Percentiles rank a stretch among this genome's conserved stretches.
phyloP scores from a whole-genome alignment of 192 early-diverging fungal species.

The Blastocladiella britannica region DNA sequence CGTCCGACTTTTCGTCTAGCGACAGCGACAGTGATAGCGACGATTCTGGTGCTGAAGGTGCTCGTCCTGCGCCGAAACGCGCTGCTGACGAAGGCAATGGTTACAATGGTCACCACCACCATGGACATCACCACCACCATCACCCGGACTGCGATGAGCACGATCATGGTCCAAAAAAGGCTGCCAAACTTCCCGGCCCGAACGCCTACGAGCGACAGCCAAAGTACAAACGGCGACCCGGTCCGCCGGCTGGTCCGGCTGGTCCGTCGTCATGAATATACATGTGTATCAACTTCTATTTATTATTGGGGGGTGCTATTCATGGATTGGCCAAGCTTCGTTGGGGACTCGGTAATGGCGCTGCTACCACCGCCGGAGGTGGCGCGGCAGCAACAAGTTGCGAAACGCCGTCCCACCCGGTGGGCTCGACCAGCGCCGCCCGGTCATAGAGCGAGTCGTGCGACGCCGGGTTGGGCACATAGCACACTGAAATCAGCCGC shows the following conservation, averaged over 20 bases:
- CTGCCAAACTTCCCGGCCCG: constrained; percentile 9
- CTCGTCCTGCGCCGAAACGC: too few species aligned
- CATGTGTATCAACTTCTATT: too few species aligned
- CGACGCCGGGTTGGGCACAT: not conserved
- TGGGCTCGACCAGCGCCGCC: not conserved
- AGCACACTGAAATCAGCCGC: not conserved
- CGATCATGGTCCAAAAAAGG: too few species aligned
- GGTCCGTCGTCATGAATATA: too few species aligned
- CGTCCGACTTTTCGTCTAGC: constrained; percentile 3
- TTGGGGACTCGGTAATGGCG: too few species aligned
- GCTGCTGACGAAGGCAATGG: not conserved
- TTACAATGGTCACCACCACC: constrained; percentile 2
- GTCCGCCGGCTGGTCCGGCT: not conserved
- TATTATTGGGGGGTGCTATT: too few species aligned
- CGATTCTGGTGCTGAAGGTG: too few species aligned
- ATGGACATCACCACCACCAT: not conserved
- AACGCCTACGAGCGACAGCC: constrained; percentile 26
- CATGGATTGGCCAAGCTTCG: too few species aligned
- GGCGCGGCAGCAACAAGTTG: too few species aligned
- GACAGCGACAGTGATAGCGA: constrained; percentile 8
- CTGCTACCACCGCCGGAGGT: too few species aligned
- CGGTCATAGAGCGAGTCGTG: not conserved
- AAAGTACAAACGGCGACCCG: constrained; percentile 1
- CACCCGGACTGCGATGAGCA: too few species aligned
- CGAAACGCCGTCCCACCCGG: not conserved